phyloP scores from a whole-genome alignment of 495 filamentous ascomycete genomes.

The Xylaria scruposa region DNA sequence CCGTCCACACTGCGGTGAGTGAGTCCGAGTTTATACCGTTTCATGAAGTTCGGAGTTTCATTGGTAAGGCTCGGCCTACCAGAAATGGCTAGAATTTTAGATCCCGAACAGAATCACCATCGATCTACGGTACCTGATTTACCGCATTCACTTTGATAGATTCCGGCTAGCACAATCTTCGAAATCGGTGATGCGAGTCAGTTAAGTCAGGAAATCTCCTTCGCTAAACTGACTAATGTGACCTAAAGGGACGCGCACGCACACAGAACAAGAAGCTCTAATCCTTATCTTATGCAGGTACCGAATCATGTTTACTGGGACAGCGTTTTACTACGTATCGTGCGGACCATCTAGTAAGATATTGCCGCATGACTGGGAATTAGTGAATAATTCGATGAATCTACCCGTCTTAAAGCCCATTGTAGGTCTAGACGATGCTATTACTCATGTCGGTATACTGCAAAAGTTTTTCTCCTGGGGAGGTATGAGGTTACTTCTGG shows the following conservation, averaged over 20 bases:
- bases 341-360: background rate
- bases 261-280: background rate
- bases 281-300: conserved; percentile 12
- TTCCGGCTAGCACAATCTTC: background rate
- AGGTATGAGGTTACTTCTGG: background rate
- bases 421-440: background rate
- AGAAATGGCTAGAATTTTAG: background rate
- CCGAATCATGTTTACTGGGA: conserved; percentile 28
- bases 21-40: background rate
- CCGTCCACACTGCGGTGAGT: background rate
- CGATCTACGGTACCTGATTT: conserved; percentile 12
- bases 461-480: background rate
- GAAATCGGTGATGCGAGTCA: conserved; percentile 16
- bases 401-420: background rate
- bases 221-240: conserved; percentile 15
- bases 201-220: background rate
- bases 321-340: background rate
- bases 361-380: background rate
- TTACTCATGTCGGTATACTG: background rate
- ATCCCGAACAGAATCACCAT: background rate
- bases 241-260: conserved; percentile 2
- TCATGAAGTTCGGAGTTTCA: background rate
- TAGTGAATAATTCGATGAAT: background rate
- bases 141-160: background rate
- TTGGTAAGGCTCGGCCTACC: background rate